Conservation (phyloP, 83 land plant genomes). For the Diphasiastrum complanatum region DNA sequence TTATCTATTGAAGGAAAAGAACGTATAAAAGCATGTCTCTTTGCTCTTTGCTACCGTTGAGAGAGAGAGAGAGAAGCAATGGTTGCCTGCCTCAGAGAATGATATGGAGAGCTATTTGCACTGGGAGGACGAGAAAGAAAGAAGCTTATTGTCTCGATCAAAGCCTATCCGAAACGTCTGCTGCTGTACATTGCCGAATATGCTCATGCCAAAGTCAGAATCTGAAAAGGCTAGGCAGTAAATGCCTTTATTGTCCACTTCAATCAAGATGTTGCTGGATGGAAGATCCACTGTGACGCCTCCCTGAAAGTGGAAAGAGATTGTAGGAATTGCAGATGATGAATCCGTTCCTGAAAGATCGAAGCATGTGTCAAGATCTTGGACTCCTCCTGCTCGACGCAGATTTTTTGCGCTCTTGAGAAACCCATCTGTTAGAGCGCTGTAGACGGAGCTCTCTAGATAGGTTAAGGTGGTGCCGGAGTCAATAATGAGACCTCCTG, state of each 20-base stretch:
- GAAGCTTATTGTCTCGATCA: constrained; percentile 15
- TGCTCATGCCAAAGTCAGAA: constrained; percentile 12
- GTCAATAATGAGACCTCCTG: constrained; percentile 43
- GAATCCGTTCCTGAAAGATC: constrained; percentile 22
- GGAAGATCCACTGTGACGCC: constrained; percentile 29
- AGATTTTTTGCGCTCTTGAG: constrained; percentile 10
- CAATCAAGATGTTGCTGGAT: constrained; percentile 24
- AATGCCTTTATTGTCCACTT: constrained; percentile 21
- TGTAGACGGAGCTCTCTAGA: constrained; percentile 24
- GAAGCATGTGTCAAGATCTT: constrained; percentile 17
- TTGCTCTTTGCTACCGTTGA: no score
- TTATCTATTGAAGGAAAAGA: no score
- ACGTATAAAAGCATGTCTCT: no score
- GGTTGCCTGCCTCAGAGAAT: no score
- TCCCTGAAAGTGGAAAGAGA: constrained; percentile 30
- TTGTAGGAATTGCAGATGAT: constrained; percentile 19
- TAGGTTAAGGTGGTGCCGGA: constrained; percentile 44
- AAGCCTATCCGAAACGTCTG: constrained; percentile 24
- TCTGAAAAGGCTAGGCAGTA: constrained; percentile 24
- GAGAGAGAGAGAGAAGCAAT: no score
- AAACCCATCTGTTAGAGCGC: constrained; percentile 19
- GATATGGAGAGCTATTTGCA: no score
- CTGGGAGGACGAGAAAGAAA: no score
- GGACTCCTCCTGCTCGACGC: constrained; percentile 1
- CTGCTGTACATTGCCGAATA: constrained; percentile 34